Evolutionary conservation across 2,329 filamentous ascomycete species (phyloP).

Genomic region (Colletotrichum theobromicola): DNA sequence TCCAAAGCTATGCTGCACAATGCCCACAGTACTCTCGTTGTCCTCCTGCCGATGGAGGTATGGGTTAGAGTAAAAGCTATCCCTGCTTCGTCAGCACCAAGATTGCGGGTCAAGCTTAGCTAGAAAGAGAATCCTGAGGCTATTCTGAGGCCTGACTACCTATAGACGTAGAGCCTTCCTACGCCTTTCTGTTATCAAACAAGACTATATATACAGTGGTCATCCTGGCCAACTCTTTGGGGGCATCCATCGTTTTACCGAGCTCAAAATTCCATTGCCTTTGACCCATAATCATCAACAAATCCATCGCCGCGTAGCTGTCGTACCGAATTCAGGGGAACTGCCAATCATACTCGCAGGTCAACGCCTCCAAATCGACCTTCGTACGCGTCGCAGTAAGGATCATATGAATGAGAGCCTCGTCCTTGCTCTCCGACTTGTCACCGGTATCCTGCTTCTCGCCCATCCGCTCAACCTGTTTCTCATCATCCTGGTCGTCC

Average conservation of each 20-base stretch:
- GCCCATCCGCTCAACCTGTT: not conserved
- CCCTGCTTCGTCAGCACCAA: too few species aligned
- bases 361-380: not conserved
- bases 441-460: not conserved
- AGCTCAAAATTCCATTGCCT: not conserved
- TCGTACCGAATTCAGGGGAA: not conserved
- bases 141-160: not conserved
- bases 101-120: too few species aligned
- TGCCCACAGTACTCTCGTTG: too few species aligned
- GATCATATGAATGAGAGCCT: not conserved
- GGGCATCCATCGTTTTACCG: not conserved
- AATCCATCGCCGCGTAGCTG: not conserved
- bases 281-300: not conserved
- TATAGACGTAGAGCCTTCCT: not conserved
- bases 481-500: not conserved
- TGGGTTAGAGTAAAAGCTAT: too few species aligned
- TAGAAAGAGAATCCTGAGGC: not conserved
- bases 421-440: not conserved
- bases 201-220: not conserved
- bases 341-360: not conserved
- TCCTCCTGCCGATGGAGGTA: not conserved
- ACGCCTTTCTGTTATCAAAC: not conserved
- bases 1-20: not conserved
- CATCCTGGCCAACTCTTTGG: not conserved
- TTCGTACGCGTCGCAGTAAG: not conserved